Evolutionary conservation across 2,329 filamentous ascomycete genomes (phyloP).

Genomic region (Herpotrichia juniperi): DNA sequence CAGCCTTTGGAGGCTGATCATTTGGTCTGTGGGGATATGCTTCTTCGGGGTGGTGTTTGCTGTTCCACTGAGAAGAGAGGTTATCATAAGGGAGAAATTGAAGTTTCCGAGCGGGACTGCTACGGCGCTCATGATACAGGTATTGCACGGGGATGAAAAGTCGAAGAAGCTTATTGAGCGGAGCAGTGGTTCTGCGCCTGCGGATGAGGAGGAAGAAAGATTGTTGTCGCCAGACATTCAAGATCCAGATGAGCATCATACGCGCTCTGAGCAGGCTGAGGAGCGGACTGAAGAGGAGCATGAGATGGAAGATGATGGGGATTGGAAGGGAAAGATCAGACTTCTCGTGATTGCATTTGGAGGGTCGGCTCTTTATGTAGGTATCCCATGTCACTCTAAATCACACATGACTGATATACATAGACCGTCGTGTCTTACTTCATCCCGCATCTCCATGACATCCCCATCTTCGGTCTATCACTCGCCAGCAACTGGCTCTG

Average conservation of each 20-base stretch:
- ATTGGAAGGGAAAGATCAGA: conserved; percentile 68
- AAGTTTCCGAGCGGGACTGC: conserved; percentile 96
- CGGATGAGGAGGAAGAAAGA: conserved; percentile 41
- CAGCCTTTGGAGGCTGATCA: conserved; percentile 75
- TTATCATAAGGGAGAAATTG: conserved; percentile 89
- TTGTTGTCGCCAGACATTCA: conserved; percentile 35
- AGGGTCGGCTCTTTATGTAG: conserved; percentile 60
- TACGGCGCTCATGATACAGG: conserved; percentile 89
- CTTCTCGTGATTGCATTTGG: conserved; percentile 65
- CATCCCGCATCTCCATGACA: conserved; percentile 78
- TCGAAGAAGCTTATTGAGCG: conserved; percentile 15
- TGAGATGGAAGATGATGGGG: conserved; percentile 45
- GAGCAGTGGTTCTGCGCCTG: conserved; percentile 7
- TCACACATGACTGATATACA: conserved; percentile 5
- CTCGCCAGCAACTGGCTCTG: conserved; percentile 86
- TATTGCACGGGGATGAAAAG: conserved; percentile 73
- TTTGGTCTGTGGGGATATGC: conserved; percentile 92
- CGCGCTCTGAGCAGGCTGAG: conserved; percentile 19
- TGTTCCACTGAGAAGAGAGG: conserved; percentile 85
- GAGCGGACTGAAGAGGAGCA: conserved; percentile 26
- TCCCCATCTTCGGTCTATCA: conserved; percentile 82
- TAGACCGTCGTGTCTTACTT: conserved; percentile 89
- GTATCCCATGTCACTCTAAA: conserved; percentile 19
- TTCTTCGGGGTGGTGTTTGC: conserved; percentile 98
- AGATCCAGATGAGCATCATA: conserved; percentile 27